Conservation (phyloP, 164 flowering plant species). For the Santalum album region DNA sequence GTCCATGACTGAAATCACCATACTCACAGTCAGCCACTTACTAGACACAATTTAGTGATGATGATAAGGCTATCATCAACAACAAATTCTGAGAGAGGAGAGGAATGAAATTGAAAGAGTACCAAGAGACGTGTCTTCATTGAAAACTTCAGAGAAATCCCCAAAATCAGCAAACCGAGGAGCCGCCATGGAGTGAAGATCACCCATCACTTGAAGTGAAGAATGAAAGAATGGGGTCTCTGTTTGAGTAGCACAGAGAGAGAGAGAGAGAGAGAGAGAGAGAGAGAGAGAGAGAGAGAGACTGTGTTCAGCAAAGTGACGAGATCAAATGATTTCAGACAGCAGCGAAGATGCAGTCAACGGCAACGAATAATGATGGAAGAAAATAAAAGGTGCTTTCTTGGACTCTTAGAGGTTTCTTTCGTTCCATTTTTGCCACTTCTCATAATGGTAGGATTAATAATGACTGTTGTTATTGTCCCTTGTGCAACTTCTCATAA, state of each 20-base stretch:
- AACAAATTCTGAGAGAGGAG: too few species aligned
- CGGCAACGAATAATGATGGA: constrained; percentile 17
- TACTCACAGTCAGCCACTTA: too few species aligned
- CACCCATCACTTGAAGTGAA: constrained; percentile 2
- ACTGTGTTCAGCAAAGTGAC: background rate
- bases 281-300: too few species aligned
- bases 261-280: too few species aligned
- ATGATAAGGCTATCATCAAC: too few species aligned
- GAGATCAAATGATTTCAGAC: too few species aligned
- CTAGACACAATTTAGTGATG: too few species aligned
- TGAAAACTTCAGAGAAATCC: constrained; percentile 33
- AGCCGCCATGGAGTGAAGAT: constrained; percentile 34
- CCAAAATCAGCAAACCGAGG: constrained; percentile 23
- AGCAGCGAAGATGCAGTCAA: constrained; percentile 34
- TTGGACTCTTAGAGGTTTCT: constrained; percentile 42
- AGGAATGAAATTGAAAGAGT: too few species aligned
- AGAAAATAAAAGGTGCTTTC: constrained; percentile 8
- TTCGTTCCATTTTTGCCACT: constrained; percentile 7
- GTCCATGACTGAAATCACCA: constrained; percentile 33
- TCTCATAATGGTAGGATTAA: constrained; percentile 34
- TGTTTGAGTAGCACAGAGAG: too few species aligned
- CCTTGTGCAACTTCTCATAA: too few species aligned
- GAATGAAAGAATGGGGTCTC: too few species aligned
- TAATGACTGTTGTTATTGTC: too few species aligned
- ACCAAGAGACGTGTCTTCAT: constrained; percentile 51